phyloP scores from a whole-genome alignment of 257 asterid species.

The Haberlea rhodopensis region DNA sequence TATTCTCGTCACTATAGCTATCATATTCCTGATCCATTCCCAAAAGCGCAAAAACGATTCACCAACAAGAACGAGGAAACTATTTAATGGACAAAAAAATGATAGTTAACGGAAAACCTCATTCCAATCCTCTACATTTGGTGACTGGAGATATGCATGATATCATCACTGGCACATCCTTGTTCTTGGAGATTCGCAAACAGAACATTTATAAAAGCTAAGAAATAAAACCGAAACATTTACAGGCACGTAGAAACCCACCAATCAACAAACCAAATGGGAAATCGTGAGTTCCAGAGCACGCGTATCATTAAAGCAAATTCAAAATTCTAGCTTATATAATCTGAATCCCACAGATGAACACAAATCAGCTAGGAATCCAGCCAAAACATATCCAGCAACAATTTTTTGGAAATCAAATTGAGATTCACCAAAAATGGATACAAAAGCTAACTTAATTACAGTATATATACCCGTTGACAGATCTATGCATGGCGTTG shows the following conservation, averaged over 20 bases:
- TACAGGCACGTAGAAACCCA: constrained; percentile 3
- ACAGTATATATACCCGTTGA: constrained; percentile 53
- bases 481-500: constrained; percentile 67
- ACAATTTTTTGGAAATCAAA: constrained; percentile 11
- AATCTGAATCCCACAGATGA: constrained; percentile 15
- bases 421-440: not conserved
- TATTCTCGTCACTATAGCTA: not conserved
- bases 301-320: constrained; percentile 16
- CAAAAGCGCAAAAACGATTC: not conserved
- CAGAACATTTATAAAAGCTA: not conserved
- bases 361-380: constrained; percentile 11
- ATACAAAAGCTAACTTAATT: no score
- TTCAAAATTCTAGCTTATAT: constrained; percentile 23
- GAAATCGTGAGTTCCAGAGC: constrained; percentile 10
- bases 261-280: constrained; percentile 17
- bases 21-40: constrained; percentile 2
- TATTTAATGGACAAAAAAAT: constrained; percentile 15
- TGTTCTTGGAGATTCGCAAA: constrained; percentile 8
- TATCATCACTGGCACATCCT: not conserved
- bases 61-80: not conserved
- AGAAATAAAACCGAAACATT: not conserved
- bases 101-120: constrained; percentile 8
- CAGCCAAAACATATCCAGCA: not conserved
- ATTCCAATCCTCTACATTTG: not conserved
- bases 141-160: not conserved